These are phyloP conservation scores for Alternaria angustiovoidea DNA, from an alignment of 2,329 filamentous ascomycete genomes.

Conservation along the genomic window DNA sequence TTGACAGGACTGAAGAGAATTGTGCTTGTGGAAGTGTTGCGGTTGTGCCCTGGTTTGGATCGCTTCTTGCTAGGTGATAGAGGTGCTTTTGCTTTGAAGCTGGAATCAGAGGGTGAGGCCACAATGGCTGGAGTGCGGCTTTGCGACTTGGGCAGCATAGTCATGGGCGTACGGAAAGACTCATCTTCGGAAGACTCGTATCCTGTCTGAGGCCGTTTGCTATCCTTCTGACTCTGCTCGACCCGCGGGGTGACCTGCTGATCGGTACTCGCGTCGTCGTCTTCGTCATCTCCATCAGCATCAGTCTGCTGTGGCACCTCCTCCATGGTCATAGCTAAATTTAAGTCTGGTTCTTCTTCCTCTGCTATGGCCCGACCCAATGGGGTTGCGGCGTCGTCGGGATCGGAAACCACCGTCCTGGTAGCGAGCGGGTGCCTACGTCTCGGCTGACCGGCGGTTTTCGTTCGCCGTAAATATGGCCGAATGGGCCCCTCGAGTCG, in stretches of 20 bases:
- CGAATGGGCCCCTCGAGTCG: slow-evolving; percentile 63
- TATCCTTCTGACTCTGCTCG: slow-evolving; percentile 38
- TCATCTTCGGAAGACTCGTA: slow-evolving; percentile 53
- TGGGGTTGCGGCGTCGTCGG: slow-evolving; percentile 53
- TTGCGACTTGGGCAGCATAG: slow-evolving; percentile 41
- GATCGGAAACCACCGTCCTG: slow-evolving; percentile 66
- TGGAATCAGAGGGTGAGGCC: slow-evolving; percentile 38
- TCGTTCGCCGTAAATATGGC: slow-evolving; percentile 62
- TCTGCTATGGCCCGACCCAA: slow-evolving; percentile 52
- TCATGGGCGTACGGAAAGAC: slow-evolving; percentile 55
- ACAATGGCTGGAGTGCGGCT: slow-evolving; percentile 30
- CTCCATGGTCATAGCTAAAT: slow-evolving; percentile 51
- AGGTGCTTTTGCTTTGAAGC: slow-evolving; percentile 45
- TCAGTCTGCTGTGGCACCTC: slow-evolving; percentile 71
- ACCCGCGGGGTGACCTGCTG: slow-evolving; percentile 26
- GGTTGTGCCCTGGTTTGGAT: slow-evolving; percentile 63
- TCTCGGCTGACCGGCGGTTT: slow-evolving; percentile 46
- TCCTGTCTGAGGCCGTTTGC: slow-evolving; percentile 27
- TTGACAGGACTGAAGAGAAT: slow-evolving; percentile 78
- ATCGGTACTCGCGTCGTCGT: slow-evolving; percentile 50
- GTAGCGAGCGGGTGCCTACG: slow-evolving; percentile 60
- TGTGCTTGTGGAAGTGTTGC: slow-evolving; percentile 81
- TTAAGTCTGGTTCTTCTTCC: slow-evolving; percentile 54
- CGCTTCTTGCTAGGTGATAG: slow-evolving; percentile 42
- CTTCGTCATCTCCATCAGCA: slow-evolving; percentile 87